A percentile compares a stretch with the other conserved stretches of the same genome.
These are phyloP conservation scores for Aspergillus sp. DNA, from an alignment of 2,329 filamentous ascomycete genomes.

Conservation along the genomic window DNA sequence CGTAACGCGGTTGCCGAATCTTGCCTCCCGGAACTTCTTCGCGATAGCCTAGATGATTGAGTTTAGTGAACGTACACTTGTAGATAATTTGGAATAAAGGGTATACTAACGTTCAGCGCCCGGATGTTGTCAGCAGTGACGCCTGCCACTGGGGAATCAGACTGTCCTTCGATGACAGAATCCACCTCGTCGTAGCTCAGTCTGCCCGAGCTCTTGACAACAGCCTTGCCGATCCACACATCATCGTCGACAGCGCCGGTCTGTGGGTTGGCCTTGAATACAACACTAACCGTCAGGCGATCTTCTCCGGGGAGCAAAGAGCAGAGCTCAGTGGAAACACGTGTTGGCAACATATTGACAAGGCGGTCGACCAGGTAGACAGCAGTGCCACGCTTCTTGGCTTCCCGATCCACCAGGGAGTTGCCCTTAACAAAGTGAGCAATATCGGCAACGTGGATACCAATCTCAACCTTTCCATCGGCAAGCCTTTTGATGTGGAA, in stretches of 20 bases:
- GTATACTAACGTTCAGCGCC: conserved; percentile 62
- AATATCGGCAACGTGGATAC: conserved; percentile 90
- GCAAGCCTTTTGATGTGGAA: conserved; percentile 81
- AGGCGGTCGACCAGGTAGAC: conserved; percentile 90
- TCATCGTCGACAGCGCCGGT: conserved; percentile 82
- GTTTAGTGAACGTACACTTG: not conserved
- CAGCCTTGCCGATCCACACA: conserved; percentile 87
- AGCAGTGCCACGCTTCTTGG: conserved; percentile 94
- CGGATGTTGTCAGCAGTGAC: conserved; percentile 72
- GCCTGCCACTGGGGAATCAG: conserved; percentile 59
- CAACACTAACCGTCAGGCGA: conserved; percentile 83
- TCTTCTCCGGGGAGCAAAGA: conserved; percentile 84
- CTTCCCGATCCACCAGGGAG: conserved; percentile 92
- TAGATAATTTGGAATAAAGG: not conserved
- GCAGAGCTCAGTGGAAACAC: conserved; percentile 81
- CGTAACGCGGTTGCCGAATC: conserved; percentile 73
- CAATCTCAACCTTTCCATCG: conserved; percentile 87
- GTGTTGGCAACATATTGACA: conserved; percentile 81
- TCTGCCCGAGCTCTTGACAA: conserved; percentile 88
- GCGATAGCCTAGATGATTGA: conserved; percentile 57
- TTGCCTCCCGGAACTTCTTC: conserved; percentile 83
- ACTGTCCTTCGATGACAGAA: conserved; percentile 63
- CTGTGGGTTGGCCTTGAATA: conserved; percentile 82
- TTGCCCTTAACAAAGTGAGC: conserved; percentile 96
- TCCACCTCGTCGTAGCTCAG: conserved; percentile 83